These are phyloP conservation scores for Ormosia semicastrata DNA, from an alignment of 306 rosid species.

Conservation along the genomic window DNA sequence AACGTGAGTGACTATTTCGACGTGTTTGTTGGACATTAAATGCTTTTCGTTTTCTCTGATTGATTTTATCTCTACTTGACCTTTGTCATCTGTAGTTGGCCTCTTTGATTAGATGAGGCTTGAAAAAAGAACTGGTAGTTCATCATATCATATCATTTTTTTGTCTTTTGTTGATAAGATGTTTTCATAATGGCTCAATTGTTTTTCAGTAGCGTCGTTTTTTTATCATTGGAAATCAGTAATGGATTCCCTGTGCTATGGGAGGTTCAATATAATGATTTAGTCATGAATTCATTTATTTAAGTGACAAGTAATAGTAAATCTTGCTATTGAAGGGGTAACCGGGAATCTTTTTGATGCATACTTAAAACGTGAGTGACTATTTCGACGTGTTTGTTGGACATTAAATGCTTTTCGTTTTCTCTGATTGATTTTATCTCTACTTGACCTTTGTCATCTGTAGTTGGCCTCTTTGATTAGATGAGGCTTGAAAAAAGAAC, in stretches of 20 bases:
- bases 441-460: background rate
- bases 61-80: background rate
- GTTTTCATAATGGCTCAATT: background rate
- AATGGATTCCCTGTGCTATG: background rate
- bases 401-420: conserved; percentile 2
- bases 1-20: conserved; percentile 57
- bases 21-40: background rate
- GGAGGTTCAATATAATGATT: background rate
- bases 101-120: background rate
- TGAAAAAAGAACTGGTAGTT: background rate
- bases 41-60: background rate
- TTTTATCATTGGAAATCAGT: background rate
- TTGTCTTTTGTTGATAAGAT: background rate
- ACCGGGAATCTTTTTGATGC: conserved; percentile 89
- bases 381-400: background rate
- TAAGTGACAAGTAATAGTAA: background rate
- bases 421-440: background rate
- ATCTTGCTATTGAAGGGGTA: conserved; percentile 72
- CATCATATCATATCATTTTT: background rate
- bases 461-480: background rate
- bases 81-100: background rate
- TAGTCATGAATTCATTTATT: background rate
- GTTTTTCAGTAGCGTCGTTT: background rate
- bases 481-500: background rate
- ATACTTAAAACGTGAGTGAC: conserved; percentile 79